Percentiles rank a stretch among this genome's conserved stretches.
Conservation (phyloP, 208 protist species). For the Naegleria fowleri region DNA sequence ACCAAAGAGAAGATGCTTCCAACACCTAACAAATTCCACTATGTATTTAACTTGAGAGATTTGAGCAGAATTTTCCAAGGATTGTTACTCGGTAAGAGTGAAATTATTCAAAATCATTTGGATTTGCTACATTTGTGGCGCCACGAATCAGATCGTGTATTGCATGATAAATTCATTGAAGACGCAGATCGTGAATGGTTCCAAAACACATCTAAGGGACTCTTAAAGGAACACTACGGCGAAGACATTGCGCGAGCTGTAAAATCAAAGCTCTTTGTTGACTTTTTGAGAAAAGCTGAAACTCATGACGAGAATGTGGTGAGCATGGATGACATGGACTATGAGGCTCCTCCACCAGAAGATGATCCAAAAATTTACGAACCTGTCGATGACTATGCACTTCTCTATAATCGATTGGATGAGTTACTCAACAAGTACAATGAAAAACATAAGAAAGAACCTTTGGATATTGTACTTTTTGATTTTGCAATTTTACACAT, state of each 20-base stretch:
- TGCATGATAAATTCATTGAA: conserved; percentile 59
- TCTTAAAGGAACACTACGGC: conserved; percentile 1
- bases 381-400: conserved; percentile 40
- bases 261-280: conserved; percentile 8
- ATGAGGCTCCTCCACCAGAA: background rate
- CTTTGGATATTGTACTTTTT: conserved; percentile 72
- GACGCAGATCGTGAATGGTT: conserved; percentile 9
- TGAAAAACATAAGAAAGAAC: conserved; percentile 48
- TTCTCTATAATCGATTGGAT: conserved; percentile 38
- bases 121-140: conserved; percentile 48
- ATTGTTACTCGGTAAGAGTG: conserved; percentile 44
- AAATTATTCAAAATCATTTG: conserved; percentile 36
- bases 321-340: background rate
- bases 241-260: background rate
- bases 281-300: conserved; percentile 12
- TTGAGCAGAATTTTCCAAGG: conserved; percentile 64
- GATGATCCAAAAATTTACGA: conserved; percentile 60
- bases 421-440: conserved; percentile 61
- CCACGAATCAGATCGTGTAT: conserved; percentile 66
- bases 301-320: background rate
- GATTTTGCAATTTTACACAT: conserved; percentile 70
- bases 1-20: conserved; percentile 63
- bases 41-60: conserved; percentile 79
- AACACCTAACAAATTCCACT: conserved; percentile 75
- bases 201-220: background rate